These are phyloP conservation scores for Astragalus membranaceus DNA, from an alignment of 306 rosid genomes.

Conservation along the genomic window DNA sequence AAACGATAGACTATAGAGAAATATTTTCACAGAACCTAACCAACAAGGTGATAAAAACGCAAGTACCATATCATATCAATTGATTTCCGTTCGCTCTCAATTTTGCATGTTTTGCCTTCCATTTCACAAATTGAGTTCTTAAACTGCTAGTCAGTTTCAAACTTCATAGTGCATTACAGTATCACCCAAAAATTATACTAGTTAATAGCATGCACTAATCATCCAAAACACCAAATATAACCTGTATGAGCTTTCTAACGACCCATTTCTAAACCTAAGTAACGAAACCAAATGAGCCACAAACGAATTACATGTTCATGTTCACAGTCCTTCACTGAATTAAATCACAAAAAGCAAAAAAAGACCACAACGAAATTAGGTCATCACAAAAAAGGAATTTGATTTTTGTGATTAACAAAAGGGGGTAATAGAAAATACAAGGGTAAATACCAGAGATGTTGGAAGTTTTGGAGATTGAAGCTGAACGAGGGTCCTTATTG, in stretches of 20 bases:
- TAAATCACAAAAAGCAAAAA: neutral
- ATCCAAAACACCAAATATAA: neutral
- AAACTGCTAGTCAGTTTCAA: neutral
- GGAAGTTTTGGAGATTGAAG: conserved; percentile 33
- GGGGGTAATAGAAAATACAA: neutral
- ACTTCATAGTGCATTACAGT: neutral
- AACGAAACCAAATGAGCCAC: neutral
- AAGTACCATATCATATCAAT: neutral
- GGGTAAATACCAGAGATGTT: conserved; percentile 38
- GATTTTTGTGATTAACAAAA: neutral
- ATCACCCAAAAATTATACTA: neutral
- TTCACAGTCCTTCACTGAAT: neutral
- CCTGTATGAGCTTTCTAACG: neutral
- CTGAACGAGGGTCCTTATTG: conserved; percentile 45
- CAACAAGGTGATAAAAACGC: neutral
- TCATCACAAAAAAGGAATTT: neutral
- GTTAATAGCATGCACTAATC: neutral
- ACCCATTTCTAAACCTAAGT: neutral
- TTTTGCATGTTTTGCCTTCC: neutral
- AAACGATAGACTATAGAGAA: neutral
- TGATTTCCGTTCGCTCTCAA: neutral
- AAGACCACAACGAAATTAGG: neutral
- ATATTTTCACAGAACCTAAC: neutral
- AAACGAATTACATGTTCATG: neutral
- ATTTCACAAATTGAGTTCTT: neutral